Evolutionary conservation across 148 eudicot species (phyloP).

Genomic region (Polygonum aviculare): DNA sequence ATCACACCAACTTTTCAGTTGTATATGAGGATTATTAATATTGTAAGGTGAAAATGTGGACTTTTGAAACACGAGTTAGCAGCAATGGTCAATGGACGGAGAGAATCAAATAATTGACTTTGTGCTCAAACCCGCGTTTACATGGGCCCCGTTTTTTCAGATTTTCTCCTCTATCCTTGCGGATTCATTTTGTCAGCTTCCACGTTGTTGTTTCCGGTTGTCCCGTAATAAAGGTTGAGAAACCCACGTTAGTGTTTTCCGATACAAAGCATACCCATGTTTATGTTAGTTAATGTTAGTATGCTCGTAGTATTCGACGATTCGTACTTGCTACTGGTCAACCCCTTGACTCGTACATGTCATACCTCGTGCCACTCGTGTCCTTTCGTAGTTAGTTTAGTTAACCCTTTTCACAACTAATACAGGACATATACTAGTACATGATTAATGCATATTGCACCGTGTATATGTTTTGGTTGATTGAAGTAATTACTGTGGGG

Average conservation of each 20-base stretch:
- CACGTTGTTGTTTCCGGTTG: background rate
- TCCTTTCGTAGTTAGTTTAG: background rate
- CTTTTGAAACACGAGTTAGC: background rate
- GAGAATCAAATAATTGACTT: constrained; percentile 5
- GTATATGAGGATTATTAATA: background rate
- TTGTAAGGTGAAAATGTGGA: background rate
- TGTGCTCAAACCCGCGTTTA: background rate
- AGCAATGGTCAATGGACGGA: constrained; percentile 7
- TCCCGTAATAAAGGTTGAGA: background rate
- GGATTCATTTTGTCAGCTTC: background rate
- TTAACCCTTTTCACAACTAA: background rate
- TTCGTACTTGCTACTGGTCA: background rate
- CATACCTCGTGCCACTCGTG: background rate
- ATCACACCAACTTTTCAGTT: background rate
- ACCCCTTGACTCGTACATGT: background rate
- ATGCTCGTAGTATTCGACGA: background rate
- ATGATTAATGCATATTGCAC: no score
- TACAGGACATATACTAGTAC: no score
- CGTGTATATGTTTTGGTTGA: no score
- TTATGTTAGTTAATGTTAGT: background rate
- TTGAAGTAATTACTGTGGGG: no score
- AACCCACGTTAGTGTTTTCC: background rate
- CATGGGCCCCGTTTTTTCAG: background rate
- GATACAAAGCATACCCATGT: no score
- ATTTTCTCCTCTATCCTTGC: no score